Conservation (phyloP, 306 rosid genomes). For the Hippophae tibetana region DNA sequence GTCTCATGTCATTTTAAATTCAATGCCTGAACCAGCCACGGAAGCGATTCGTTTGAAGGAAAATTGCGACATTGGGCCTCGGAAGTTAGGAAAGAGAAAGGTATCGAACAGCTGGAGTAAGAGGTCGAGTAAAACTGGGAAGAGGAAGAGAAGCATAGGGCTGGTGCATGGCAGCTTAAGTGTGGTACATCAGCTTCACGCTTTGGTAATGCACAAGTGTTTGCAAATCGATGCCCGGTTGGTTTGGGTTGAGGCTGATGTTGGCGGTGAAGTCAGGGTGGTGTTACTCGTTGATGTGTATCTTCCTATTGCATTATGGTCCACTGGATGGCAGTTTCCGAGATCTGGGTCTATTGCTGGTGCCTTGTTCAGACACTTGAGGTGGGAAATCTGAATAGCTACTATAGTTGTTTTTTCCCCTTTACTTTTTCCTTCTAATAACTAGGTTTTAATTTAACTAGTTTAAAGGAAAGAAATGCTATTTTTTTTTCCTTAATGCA, state of each 20-base stretch:
- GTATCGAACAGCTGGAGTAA: background rate
- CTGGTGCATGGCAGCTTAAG: constrained; percentile 73
- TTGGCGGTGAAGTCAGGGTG: constrained; percentile 33
- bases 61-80: background rate
- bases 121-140: constrained; percentile 8
- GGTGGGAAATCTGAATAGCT: constrained; percentile 26
- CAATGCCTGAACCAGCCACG: background rate
- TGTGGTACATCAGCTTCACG: constrained; percentile 69
- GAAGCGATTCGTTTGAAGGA: background rate
- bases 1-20: constrained; percentile 6
- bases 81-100: constrained; percentile 16
- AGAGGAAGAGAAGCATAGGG: constrained; percentile 47
- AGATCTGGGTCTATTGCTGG: constrained; percentile 44
- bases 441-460: too few species aligned
- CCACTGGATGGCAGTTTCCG: constrained; percentile 81
- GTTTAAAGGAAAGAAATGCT: background rate
- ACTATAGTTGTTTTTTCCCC: too few species aligned
- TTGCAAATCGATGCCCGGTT: constrained; percentile 42
- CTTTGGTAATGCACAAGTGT: constrained; percentile 50
- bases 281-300: constrained; percentile 65
- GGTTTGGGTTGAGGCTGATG: constrained; percentile 26
- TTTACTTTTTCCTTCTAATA: too few species aligned
- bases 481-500: background rate
- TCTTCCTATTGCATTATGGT: constrained; percentile 45
- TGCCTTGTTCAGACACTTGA: constrained; percentile 62